Conservation (phyloP, 2,329 filamentous ascomycete genomes). For the Diaporthe capsici region DNA sequence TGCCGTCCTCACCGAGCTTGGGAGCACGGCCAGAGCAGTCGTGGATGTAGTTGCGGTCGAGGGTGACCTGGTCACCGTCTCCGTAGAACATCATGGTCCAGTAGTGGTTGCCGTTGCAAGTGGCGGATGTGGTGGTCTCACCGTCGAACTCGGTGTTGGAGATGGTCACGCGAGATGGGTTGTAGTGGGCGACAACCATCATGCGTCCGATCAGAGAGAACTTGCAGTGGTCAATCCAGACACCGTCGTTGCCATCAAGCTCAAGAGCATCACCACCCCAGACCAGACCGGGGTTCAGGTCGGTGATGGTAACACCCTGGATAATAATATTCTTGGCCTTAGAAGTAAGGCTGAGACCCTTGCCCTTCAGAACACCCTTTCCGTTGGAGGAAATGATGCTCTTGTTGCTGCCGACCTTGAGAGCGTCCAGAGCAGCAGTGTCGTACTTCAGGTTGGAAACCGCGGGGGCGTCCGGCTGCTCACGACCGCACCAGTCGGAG, state of each 20-base stretch:
- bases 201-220: constrained; percentile 72
- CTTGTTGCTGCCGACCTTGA: constrained; percentile 70
- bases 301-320: constrained; percentile 61
- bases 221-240: constrained; percentile 69
- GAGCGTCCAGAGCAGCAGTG: constrained; percentile 64
- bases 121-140: constrained; percentile 65
- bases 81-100: constrained; percentile 71
- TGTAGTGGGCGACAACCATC: constrained; percentile 70
- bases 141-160: constrained; percentile 74
- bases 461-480: constrained; percentile 64
- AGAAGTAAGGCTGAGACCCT: constrained; percentile 65
- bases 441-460: constrained; percentile 60
- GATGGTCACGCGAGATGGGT: constrained; percentile 68
- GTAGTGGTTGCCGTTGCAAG: constrained; percentile 72
- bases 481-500: constrained; percentile 68
- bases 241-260: constrained; percentile 56
- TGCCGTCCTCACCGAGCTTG: constrained; percentile 66
- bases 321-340: constrained; percentile 70
- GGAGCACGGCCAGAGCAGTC: constrained; percentile 69
- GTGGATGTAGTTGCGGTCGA: constrained; percentile 74
- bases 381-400: constrained; percentile 67
- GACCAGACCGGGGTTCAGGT: constrained; percentile 52
- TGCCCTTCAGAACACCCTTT: constrained; percentile 69
- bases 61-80: constrained; percentile 66
- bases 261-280: constrained; percentile 70